A percentile compares a stretch with the other conserved stretches of the same genome.
Evolutionary conservation across 108 stramenopile genomes (phyloP).

Genomic region (Pinguiococcus pyrenoidosus): DNA sequence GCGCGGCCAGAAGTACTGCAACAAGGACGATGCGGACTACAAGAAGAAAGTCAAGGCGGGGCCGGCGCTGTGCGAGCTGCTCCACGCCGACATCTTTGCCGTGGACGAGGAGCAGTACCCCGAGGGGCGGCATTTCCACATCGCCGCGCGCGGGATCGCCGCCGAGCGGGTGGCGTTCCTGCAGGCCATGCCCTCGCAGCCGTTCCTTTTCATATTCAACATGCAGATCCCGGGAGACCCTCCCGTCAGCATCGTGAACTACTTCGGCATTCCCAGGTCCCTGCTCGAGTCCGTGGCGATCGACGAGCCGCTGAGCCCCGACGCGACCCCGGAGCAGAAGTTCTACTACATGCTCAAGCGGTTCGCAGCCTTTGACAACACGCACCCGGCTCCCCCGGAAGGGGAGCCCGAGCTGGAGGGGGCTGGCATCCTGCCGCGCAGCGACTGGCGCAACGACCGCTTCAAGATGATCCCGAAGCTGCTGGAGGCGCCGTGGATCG

Average conservation of each 20-base stretch:
- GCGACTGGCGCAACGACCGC: slow-evolving; percentile 28
- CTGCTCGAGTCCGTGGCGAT: neutral
- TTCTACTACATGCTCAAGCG: slow-evolving; percentile 8
- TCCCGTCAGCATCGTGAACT: slow-evolving; percentile 22
- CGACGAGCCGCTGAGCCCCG: neutral
- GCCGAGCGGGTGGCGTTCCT: slow-evolving; percentile 9
- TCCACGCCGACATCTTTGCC: slow-evolving; percentile 13
- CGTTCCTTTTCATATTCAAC: slow-evolving; percentile 32
- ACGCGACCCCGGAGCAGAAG: slow-evolving; percentile 1
- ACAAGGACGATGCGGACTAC: slow-evolving; percentile 7
- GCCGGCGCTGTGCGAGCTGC: slow-evolving; percentile 17
- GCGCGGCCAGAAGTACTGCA: slow-evolving; percentile 9
- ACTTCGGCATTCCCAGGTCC: slow-evolving; percentile 17
- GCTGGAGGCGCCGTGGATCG: slow-evolving; percentile 38
- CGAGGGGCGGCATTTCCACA: neutral
- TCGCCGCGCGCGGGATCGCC: slow-evolving; percentile 5
- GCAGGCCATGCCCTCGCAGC: slow-evolving; percentile 1
- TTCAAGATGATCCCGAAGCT: slow-evolving; percentile 46
- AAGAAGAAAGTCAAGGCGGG: slow-evolving; percentile 10
- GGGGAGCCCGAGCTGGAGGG: slow-evolving; percentile 11
- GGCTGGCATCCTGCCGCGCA: slow-evolving; percentile 10
- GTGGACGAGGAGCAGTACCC: slow-evolving; percentile 6
- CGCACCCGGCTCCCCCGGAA: neutral
- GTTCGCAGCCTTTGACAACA: slow-evolving; percentile 3
- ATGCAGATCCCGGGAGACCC: slow-evolving; percentile 26